Conservation (phyloP, 768 basidiomycete species). For the Lanmaoa pseudosensibilis region DNA sequence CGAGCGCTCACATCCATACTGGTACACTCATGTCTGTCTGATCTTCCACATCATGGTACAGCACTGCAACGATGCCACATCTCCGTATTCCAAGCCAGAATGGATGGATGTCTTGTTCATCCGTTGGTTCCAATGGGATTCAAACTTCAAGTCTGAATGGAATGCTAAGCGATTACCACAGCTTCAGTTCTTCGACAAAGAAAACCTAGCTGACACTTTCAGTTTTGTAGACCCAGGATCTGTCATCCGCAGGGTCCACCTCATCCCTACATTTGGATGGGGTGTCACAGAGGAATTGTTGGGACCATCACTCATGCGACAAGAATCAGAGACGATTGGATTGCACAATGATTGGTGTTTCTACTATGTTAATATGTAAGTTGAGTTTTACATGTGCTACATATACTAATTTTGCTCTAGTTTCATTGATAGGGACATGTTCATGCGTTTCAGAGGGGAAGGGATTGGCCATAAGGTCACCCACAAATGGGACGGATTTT, state of each 20-base stretch:
- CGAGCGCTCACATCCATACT: no score
- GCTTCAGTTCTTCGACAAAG: conserved; percentile 38
- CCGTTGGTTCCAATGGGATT: conserved; percentile 37
- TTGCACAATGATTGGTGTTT: conserved; percentile 22
- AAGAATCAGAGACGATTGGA: background rate
- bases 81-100: background rate
- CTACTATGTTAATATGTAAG: conserved; percentile 23
- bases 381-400: background rate
- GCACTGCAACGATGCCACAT: background rate
- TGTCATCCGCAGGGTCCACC: conserved; percentile 41
- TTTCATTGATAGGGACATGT: background rate
- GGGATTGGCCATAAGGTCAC: background rate
- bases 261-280: conserved; percentile 41
- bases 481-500: conserved; percentile 7
- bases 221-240: conserved; percentile 46
- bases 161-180: conserved; percentile 29
- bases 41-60: no score
- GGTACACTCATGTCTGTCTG: no score
- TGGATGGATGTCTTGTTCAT: conserved; percentile 45
- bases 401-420: background rate
- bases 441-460: background rate
- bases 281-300: background rate
- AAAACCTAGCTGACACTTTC: conserved; percentile 33
- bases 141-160: conserved; percentile 25
- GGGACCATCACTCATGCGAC: background rate